A percentile compares a stretch with the other conserved stretches of the same genome.
Conservation (phyloP, 169 alveolate species). For the Perkinsus chesapeaki region DNA sequence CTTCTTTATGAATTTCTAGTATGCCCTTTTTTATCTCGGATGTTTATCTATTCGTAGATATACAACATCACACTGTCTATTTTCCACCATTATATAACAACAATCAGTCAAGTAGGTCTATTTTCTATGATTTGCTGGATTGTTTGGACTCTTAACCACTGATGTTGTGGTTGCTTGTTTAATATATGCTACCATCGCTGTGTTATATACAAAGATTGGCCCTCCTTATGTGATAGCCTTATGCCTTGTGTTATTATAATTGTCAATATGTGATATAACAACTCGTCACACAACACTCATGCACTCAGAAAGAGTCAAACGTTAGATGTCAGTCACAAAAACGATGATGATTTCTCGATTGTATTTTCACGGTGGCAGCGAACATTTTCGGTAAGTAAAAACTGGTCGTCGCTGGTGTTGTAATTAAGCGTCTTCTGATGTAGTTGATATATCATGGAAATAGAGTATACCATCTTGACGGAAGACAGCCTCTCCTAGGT, state of each 20-base stretch:
- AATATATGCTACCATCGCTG: neutral
- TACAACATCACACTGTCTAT: neutral
- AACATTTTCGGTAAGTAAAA: too few relatives aligned
- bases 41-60: neutral
- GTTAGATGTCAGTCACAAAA: too few relatives aligned
- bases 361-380: too few relatives aligned
- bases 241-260: too few relatives aligned
- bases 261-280: too few relatives aligned
- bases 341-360: too few relatives aligned
- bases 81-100: neutral
- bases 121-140: neutral
- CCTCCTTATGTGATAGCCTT: too few relatives aligned
- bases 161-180: neutral
- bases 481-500: neutral
- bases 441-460: neutral
- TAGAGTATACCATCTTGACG: neutral
- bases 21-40: neutral
- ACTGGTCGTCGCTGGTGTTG: too few relatives aligned
- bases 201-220: too few relatives aligned
- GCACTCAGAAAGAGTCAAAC: too few relatives aligned
- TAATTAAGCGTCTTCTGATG: neutral
- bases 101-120: neutral
- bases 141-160: neutral
- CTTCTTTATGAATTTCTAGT: neutral
- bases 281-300: too few relatives aligned